Evolutionary conservation across 2,329 filamentous ascomycete genomes (phyloP).

Genomic region (Aphanocladium album): DNA sequence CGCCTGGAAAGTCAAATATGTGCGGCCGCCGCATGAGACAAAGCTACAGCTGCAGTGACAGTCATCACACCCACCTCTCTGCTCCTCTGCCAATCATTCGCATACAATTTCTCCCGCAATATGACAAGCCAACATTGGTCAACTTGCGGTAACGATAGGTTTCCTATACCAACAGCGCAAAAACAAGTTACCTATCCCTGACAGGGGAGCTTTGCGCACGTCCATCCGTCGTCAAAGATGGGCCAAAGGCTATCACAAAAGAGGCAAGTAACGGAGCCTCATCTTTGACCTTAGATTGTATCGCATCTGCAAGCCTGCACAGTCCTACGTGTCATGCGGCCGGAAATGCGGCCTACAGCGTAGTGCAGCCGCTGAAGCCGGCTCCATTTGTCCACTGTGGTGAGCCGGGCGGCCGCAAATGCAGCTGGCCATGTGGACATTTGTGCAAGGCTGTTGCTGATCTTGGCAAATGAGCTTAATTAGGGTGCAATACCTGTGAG

Average conservation of each 20-base stretch:
- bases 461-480: not conserved
- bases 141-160: no score
- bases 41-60: not conserved
- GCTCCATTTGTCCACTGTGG: not conserved
- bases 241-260: not conserved
- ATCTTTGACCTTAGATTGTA: not conserved
- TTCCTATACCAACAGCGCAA: not conserved
- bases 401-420: not conserved
- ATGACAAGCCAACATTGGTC: not conserved
- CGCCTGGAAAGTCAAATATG: not conserved
- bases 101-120: not conserved
- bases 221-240: not conserved
- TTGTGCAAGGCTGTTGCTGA: not conserved
- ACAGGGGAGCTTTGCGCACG: not conserved
- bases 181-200: not conserved
- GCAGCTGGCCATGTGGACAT: not conserved
- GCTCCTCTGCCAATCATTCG: not conserved
- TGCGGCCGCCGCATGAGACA: not conserved
- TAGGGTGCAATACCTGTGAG: no score
- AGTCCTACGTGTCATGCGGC: slow-evolving; percentile 6
- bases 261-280: not conserved
- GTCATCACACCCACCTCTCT: not conserved
- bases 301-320: slow-evolving; percentile 1
- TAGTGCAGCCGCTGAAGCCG: slow-evolving; percentile 4
- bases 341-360: slow-evolving; percentile 8